Percentiles rank a stretch among this genome's conserved stretches.
These are phyloP conservation scores for Stramenopiles sp. DNA, from an alignment of 352 stramenopile genomes.

Conservation along the genomic window DNA sequence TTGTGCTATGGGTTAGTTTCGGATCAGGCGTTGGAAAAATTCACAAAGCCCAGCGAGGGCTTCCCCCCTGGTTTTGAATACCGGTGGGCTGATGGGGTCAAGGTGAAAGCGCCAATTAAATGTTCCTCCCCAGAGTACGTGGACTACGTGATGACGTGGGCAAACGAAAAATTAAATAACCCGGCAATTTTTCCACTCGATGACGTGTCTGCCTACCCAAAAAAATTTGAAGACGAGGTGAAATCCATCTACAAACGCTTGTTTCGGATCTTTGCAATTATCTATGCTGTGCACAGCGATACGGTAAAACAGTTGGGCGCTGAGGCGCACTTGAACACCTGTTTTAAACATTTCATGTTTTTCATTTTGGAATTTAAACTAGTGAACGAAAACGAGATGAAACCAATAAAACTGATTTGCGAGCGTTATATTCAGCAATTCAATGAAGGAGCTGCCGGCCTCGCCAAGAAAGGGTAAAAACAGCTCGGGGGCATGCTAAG, in stretches of 20 bases:
- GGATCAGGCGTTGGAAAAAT: constrained; percentile 23
- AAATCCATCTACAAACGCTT: constrained; percentile 80
- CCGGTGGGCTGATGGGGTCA: constrained; percentile 49
- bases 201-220: too few species aligned
- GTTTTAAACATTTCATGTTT: constrained; percentile 94
- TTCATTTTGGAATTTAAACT: constrained; percentile 83
- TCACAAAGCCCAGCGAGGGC: constrained; percentile 14
- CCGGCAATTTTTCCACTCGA: constrained; percentile 47
- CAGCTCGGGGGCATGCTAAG: too few species aligned
- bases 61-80: constrained; percentile 54
- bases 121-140: constrained; percentile 64
- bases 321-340: constrained; percentile 87
- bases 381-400: constrained; percentile 72
- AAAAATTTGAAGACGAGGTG: too few species aligned
- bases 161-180: constrained; percentile 62
- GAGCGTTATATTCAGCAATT: too few species aligned
- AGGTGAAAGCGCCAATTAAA: constrained; percentile 45
- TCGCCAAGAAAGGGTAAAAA: too few species aligned
- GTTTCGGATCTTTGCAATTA: constrained; percentile 88
- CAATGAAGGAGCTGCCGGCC: too few species aligned
- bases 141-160: constrained; percentile 68
- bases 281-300: constrained; percentile 87
- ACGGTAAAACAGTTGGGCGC: constrained; percentile 76
- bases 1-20: constrained; percentile 69
- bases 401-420: constrained; percentile 78